phyloP scores from a whole-genome alignment of 2,329 filamentous ascomycete species.

The Coniochaeta ligniaria region DNA sequence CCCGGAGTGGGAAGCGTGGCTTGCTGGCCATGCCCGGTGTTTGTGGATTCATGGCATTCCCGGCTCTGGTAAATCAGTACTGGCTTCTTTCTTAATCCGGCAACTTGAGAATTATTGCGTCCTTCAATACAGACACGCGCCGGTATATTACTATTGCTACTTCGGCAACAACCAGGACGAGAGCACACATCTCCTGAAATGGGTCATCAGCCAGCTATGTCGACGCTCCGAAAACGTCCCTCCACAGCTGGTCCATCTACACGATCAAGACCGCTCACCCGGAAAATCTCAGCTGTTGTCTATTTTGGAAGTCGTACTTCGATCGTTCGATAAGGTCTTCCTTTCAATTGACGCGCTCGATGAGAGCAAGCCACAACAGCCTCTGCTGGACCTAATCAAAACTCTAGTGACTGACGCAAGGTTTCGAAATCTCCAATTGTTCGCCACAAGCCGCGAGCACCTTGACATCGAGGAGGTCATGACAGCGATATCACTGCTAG shows the following conservation, averaged over 20 bases:
- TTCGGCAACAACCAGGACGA: slow-evolving; percentile 11
- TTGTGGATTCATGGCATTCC: slow-evolving; percentile 14
- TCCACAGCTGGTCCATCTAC: not conserved
- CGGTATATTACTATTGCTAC: slow-evolving; percentile 14
- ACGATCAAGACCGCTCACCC: slow-evolving; percentile 3
- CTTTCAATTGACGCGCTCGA: slow-evolving; percentile 15
- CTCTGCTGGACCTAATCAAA: slow-evolving; percentile 6
- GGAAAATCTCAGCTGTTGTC: slow-evolving; percentile 1
- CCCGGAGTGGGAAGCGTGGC: not conserved
- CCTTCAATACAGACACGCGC: slow-evolving; percentile 2
- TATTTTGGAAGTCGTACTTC: slow-evolving; percentile 2
- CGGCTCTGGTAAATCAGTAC: slow-evolving; percentile 20
- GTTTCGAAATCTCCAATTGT: slow-evolving; percentile 15
- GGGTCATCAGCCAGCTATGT: slow-evolving; percentile 11
- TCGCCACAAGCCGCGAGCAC: slow-evolving; percentile 3
- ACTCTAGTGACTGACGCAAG: slow-evolving; percentile 7
- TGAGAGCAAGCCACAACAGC: slow-evolving; percentile 9
- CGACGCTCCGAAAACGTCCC: not conserved
- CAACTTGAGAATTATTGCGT: slow-evolving; percentile 2
- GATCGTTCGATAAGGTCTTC: not conserved
- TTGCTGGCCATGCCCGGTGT: not conserved
- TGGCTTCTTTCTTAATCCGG: slow-evolving; percentile 19
- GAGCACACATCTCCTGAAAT: slow-evolving; percentile 8
- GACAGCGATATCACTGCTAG: not conserved
- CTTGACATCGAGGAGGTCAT: not conserved